These are phyloP conservation scores for Podaxis pistillaris DNA, from an alignment of 768 basidiomycete species.

Conservation along the genomic window DNA sequence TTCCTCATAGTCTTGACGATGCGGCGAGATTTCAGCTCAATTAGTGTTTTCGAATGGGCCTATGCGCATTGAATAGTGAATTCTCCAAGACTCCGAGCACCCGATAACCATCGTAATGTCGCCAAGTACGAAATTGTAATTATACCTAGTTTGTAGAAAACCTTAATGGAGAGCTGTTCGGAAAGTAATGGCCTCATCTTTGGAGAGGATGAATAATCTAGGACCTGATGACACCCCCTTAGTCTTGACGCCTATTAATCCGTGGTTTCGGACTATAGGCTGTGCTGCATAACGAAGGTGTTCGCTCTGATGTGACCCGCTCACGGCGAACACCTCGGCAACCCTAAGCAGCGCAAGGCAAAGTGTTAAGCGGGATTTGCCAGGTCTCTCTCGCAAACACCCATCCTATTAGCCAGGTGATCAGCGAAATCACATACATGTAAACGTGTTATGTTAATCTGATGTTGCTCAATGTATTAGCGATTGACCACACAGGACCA, in stretches of 20 bases:
- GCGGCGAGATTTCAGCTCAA: background rate
- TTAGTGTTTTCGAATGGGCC: background rate
- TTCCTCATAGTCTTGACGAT: background rate
- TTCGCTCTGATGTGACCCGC: background rate
- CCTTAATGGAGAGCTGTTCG: background rate
- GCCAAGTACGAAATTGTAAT: background rate
- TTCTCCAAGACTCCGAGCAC: background rate
- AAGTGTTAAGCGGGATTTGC: background rate
- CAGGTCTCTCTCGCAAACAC: background rate
- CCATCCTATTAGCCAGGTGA: background rate
- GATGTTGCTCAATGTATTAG: background rate
- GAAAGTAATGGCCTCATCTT: background rate
- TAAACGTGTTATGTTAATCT: background rate
- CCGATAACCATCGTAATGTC: background rate
- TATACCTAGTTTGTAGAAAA: background rate
- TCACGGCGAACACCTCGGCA: background rate
- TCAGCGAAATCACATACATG: background rate
- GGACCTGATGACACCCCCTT: conserved; percentile 12
- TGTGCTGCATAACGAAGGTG: background rate
- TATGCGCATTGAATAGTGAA: background rate
- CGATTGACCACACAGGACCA: background rate
- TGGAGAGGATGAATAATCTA: background rate
- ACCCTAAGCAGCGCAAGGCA: background rate
- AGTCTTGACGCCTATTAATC: background rate
- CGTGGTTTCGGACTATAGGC: background rate